Percentiles rank a stretch among this genome's conserved stretches.
phyloP scores from a whole-genome alignment of 768 basidiomycete species.

The Psilocybe azurescens region DNA sequence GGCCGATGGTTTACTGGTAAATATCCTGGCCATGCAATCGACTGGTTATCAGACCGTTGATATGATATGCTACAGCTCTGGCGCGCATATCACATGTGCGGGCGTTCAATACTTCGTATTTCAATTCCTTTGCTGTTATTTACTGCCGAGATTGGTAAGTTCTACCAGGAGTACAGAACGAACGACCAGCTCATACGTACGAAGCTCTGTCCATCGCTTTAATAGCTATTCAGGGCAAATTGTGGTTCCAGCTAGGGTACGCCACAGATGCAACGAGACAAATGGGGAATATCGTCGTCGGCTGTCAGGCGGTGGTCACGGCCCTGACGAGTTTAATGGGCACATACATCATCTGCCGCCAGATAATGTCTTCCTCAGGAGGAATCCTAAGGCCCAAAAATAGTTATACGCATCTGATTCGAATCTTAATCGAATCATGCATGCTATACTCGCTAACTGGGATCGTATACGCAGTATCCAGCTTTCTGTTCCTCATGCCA shows the following conservation, averaged over 20 bases:
- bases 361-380: neutral
- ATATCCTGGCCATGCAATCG: too few relatives aligned
- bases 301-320: neutral
- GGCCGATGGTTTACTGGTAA: neutral
- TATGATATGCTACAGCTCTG: neutral
- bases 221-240: neutral
- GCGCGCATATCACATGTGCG: neutral
- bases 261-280: neutral
- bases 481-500: neutral
- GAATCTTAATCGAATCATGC: neutral
- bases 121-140: neutral
- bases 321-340: neutral
- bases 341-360: neutral
- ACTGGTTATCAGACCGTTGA: too few relatives aligned
- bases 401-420: neutral
- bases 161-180: neutral
- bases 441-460: neutral
- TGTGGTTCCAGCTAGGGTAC: neutral
- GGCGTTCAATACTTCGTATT: neutral
- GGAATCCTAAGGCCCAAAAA: neutral
- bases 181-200: neutral
- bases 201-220: neutral
- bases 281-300: neutral
- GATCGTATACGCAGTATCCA: neutral
- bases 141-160: neutral